Percentiles rank a stretch among this genome's conserved stretches.
Evolutionary conservation across 1,284 basidiomycete species (phyloP).

Genomic region (Puccinia horiana): DNA sequence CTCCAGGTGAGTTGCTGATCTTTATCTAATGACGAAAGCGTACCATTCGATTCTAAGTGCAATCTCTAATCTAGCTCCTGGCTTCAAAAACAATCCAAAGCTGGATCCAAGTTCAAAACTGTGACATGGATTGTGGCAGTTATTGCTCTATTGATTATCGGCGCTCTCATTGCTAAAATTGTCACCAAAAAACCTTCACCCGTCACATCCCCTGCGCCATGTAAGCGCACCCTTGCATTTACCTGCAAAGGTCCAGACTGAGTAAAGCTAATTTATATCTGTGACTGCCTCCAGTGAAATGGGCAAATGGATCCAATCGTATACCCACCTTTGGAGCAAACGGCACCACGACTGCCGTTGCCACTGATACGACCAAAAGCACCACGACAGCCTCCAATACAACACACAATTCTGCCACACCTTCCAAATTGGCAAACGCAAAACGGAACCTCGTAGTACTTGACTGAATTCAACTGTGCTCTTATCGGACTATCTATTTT

Average conservation of each 20-base stretch:
- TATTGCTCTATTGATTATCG: slow-evolving; percentile 1
- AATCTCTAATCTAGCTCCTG: slow-evolving; percentile 8
- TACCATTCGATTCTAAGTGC: neutral
- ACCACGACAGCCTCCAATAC: neutral
- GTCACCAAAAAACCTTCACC: slow-evolving; percentile 9
- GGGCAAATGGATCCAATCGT: slow-evolving; percentile 31
- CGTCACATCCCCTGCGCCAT: neutral
- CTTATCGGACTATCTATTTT: neutral
- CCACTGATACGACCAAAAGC: neutral
- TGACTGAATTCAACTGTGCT: neutral
- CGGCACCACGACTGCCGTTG: neutral
- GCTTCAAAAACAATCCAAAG: slow-evolving; percentile 16
- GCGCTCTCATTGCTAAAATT: neutral
- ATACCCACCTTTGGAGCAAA: slow-evolving; percentile 33
- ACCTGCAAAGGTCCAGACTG: neutral
- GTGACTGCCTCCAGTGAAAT: slow-evolving; percentile 7
- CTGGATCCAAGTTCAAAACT: slow-evolving; percentile 33
- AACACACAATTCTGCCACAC: neutral
- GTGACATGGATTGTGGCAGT: slow-evolving; percentile 18
- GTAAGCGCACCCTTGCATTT: neutral
- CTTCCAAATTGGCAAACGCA: neutral
- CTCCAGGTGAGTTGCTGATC: neutral
- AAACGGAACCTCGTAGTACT: neutral
- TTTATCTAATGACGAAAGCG: too few relatives aligned
- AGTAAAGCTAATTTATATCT: neutral